Evolutionary conservation across 2,329 filamentous ascomycete species (phyloP).

Genomic region (Trichophyton schoenleinii): DNA sequence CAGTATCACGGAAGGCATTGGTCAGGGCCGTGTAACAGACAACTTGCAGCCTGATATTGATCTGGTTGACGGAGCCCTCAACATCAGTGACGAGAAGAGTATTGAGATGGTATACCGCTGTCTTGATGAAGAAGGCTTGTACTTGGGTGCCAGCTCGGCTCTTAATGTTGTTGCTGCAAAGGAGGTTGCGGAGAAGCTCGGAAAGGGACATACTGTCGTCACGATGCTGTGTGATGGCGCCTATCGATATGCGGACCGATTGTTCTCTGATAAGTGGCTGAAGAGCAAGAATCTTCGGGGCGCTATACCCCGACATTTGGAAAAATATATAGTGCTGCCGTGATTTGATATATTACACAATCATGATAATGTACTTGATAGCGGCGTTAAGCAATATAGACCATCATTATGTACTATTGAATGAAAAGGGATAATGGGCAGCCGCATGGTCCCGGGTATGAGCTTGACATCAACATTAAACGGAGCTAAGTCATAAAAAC

Average conservation of each 20-base stretch:
- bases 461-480: background rate
- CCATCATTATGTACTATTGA: background rate
- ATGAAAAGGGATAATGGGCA: background rate
- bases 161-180: conserved; percentile 92
- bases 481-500: background rate
- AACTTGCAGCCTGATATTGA: conserved; percentile 78
- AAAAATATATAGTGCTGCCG: conserved; percentile 89
- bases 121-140: conserved; percentile 88
- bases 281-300: conserved; percentile 68
- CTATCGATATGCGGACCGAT: conserved; percentile 87
- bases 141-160: conserved; percentile 84
- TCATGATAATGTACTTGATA: background rate
- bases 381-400: background rate
- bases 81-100: conserved; percentile 82
- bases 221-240: conserved; percentile 91
- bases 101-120: conserved; percentile 97
- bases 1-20: conserved; percentile 95
- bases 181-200: conserved; percentile 82
- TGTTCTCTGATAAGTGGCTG: conserved; percentile 89
- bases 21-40: conserved; percentile 91
- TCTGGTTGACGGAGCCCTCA: conserved; percentile 69
- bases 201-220: conserved; percentile 78
- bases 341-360: conserved; percentile 27
- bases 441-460: background rate
- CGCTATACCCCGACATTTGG: conserved; percentile 70